These are phyloP conservation scores for Termitomyces sp. DNA, from an alignment of 768 basidiomycete species.

Conservation along the genomic window DNA sequence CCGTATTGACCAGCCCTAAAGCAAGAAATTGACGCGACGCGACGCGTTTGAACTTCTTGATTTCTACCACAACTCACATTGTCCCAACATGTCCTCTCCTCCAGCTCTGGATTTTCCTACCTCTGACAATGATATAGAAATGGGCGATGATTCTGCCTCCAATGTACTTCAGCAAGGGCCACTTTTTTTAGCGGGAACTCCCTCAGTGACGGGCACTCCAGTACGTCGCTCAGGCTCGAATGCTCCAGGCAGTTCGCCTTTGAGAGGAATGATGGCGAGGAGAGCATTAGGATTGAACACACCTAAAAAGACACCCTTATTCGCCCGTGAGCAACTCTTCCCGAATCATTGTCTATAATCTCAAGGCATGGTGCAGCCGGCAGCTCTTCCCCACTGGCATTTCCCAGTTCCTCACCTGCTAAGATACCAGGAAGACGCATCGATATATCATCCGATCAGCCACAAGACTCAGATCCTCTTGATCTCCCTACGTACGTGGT, in stretches of 20 bases:
- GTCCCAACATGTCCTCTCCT: conserved; percentile 57
- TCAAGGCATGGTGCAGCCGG: conserved; percentile 32
- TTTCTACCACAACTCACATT: conserved; percentile 7
- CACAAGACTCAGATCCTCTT: conserved; percentile 60
- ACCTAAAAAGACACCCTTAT: conserved; percentile 52
- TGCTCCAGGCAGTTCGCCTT: conserved; percentile 43
- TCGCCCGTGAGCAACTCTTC: conserved; percentile 38
- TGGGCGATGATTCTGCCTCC: conserved; percentile 38
- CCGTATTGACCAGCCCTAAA: conserved; percentile 43
- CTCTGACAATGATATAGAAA: conserved; percentile 58
- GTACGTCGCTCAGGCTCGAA: conserved; percentile 33
- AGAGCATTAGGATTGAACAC: conserved; percentile 55
- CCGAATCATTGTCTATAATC: conserved; percentile 4
- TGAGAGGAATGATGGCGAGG: conserved; percentile 44
- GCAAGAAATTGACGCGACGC: conserved; percentile 47
- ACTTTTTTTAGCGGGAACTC: conserved; percentile 54
- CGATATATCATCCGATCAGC: conserved; percentile 32
- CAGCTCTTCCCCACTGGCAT: conserved; percentile 62
- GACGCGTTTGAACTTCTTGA: conserved; percentile 35
- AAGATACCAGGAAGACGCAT: conserved; percentile 43
- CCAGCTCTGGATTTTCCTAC: conserved; percentile 63
- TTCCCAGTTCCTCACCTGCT: conserved; percentile 60
- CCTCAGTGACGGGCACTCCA: conserved; percentile 51
- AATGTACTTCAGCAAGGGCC: conserved; percentile 39
- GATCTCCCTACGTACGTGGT: conserved; percentile 63